These are phyloP conservation scores for Fusarium marasasianum DNA, from an alignment of 2,329 filamentous ascomycete species.

Conservation along the genomic window DNA sequence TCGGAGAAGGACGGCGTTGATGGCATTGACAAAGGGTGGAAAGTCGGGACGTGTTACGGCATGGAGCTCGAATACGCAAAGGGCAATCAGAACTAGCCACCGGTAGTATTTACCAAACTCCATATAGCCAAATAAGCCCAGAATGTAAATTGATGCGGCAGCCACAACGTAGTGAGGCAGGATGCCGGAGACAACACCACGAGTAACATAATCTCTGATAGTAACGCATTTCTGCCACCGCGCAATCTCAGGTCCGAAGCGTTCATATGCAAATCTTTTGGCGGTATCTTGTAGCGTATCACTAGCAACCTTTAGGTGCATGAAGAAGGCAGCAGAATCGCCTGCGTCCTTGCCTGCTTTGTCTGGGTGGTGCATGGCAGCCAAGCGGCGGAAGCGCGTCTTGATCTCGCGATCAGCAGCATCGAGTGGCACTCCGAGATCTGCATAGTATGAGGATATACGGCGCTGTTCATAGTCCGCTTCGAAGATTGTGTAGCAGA, in stretches of 20 bases:
- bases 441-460: conserved; percentile 79
- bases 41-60: conserved; percentile 64
- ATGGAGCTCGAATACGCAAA: conserved; percentile 67
- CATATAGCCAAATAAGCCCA: conserved; percentile 73
- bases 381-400: conserved; percentile 82
- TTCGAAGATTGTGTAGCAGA: conserved; percentile 92
- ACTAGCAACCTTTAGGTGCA: conserved; percentile 83
- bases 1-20: conserved; percentile 57
- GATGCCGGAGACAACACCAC: conserved; percentile 68
- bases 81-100: conserved; percentile 65
- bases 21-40: conserved; percentile 55
- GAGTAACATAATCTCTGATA: conserved; percentile 75
- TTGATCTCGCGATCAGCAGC: conserved; percentile 82
- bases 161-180: conserved; percentile 70
- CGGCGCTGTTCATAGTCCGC: conserved; percentile 82
- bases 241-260: conserved; percentile 80
- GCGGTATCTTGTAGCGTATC: conserved; percentile 83
- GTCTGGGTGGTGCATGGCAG: conserved; percentile 81
- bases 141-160: conserved; percentile 65
- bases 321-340: conserved; percentile 66
- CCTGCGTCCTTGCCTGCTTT: conserved; percentile 64
- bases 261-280: conserved; percentile 86
- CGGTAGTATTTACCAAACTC: conserved; percentile 73
- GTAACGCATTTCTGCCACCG: conserved; percentile 73
- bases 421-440: conserved; percentile 74